These are phyloP conservation scores for Colletotrichum lupini DNA, from an alignment of 2,329 filamentous ascomycete species.

Conservation along the genomic window DNA sequence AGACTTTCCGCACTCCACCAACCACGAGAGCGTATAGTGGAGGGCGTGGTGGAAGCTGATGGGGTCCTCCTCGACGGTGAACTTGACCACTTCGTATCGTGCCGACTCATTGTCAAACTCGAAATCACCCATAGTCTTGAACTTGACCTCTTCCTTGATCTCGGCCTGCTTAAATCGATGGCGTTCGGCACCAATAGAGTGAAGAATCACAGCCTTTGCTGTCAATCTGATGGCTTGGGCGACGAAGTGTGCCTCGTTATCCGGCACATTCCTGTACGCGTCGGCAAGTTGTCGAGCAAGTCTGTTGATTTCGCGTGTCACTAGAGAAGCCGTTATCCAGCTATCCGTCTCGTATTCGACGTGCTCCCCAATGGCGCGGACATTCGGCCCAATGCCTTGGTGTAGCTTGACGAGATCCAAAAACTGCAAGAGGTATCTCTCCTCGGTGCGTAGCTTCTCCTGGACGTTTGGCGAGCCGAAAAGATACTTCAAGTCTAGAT, in stretches of 20 bases:
- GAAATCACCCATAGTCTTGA: slow-evolving; percentile 81
- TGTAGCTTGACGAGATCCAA: slow-evolving; percentile 95
- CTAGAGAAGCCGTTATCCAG: slow-evolving; percentile 95
- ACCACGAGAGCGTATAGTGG: slow-evolving; percentile 96
- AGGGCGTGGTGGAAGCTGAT: slow-evolving; percentile 98
- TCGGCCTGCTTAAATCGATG: slow-evolving; percentile 87
- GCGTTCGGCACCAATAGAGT: slow-evolving; percentile 90
- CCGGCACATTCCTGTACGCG: slow-evolving; percentile 78
- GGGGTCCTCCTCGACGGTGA: slow-evolving; percentile 86
- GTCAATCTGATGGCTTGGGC: slow-evolving; percentile 77
- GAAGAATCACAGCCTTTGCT: slow-evolving; percentile 86
- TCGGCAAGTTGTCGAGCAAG: slow-evolving; percentile 90
- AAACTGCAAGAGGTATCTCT: slow-evolving; percentile 92
- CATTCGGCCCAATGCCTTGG: slow-evolving; percentile 96
- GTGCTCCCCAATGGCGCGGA: slow-evolving; percentile 91
- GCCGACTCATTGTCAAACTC: slow-evolving; percentile 76
- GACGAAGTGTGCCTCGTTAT: slow-evolving; percentile 75
- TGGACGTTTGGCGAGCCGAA: slow-evolving; percentile 91
- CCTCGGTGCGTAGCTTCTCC: slow-evolving; percentile 82
- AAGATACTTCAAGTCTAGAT: slow-evolving; percentile 91
- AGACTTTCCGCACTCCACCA: slow-evolving; percentile 87
- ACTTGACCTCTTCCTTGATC: slow-evolving; percentile 85
- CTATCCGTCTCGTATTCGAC: slow-evolving; percentile 98
- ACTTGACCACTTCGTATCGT: slow-evolving; percentile 80
- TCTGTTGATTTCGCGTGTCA: slow-evolving; percentile 94